These are phyloP conservation scores for Galerina marginata DNA, from an alignment of 768 basidiomycete genomes.

Conservation along the genomic window DNA sequence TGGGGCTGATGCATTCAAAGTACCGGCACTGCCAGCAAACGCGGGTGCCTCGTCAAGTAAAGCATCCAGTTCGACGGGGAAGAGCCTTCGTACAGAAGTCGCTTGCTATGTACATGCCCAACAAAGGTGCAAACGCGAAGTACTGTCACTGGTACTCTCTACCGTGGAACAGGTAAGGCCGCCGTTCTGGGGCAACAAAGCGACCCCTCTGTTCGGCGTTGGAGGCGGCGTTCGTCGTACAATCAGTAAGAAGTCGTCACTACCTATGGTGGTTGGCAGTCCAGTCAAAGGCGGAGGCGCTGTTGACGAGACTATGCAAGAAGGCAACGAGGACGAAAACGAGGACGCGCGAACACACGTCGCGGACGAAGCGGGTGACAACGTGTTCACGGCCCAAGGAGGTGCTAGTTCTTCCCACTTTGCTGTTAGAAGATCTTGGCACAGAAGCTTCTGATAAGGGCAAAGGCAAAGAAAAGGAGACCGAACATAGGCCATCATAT, in stretches of 20 bases:
- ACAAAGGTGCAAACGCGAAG: constrained; percentile 16
- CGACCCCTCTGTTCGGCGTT: constrained; percentile 30
- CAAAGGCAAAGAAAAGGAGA: constrained; percentile 40
- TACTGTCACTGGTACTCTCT: constrained; percentile 18
- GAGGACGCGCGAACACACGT: constrained; percentile 12
- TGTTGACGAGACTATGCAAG: constrained; percentile 24
- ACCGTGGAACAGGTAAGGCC: constrained; percentile 19
- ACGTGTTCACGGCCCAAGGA: constrained; percentile 20
- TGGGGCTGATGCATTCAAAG: constrained; percentile 20
- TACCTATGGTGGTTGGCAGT: constrained; percentile 54
- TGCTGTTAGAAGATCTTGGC: constrained; percentile 17
- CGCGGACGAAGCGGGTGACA: constrained; percentile 12
- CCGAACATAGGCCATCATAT: constrained; percentile 34
- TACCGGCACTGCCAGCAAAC: constrained; percentile 7
- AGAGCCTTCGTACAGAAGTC: constrained; percentile 32
- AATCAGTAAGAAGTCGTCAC: constrained; percentile 48
- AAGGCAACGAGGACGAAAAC: constrained; percentile 18
- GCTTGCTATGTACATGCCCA: constrained; percentile 31
- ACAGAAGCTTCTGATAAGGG: constrained; percentile 33
- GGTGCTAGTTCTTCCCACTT: constrained; percentile 16
- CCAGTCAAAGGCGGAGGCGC: constrained; percentile 49
- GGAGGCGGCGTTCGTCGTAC: constrained; percentile 34
- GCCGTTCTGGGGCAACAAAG: constrained; percentile 15
- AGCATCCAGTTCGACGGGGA: constrained; percentile 5
- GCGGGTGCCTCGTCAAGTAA: constrained; percentile 18